phyloP scores from a whole-genome alignment of 106 monocot species.

The Allium cepa region DNA sequence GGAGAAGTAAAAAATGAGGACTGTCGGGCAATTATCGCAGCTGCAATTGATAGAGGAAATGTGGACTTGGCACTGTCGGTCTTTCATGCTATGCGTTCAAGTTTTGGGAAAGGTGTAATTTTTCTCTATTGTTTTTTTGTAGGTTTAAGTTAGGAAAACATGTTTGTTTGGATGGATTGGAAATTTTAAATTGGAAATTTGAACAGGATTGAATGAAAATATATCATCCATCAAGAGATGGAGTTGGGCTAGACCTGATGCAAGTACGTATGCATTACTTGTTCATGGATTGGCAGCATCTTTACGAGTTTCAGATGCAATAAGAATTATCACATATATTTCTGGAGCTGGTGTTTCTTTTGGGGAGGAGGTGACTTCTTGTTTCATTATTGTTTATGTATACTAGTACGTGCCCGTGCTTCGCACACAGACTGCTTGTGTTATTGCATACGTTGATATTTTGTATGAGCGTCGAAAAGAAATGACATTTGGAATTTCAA shows the following conservation, averaged over 20 bases:
- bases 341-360: slow-evolving; percentile 46
- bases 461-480: too few relatives aligned
- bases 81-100: slow-evolving; percentile 58
- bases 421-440: too few relatives aligned
- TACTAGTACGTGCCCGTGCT: too few relatives aligned
- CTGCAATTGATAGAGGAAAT: slow-evolving; percentile 48
- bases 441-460: too few relatives aligned
- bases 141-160: too few relatives aligned
- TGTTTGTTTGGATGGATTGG: too few relatives aligned
- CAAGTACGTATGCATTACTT: slow-evolving; percentile 49
- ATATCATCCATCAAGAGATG: slow-evolving; percentile 17
- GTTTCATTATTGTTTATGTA: too few relatives aligned
- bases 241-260: slow-evolving; percentile 75
- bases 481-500: too few relatives aligned
- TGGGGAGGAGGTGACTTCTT: slow-evolving; percentile 5
- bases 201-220: slow-evolving; percentile 28
- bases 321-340: slow-evolving; percentile 49
- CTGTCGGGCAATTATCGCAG: slow-evolving; percentile 54
- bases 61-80: slow-evolving; percentile 66
- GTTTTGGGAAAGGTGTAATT: slow-evolving; percentile 21
- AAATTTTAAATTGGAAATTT: background rate
- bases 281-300: slow-evolving; percentile 56
- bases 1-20: slow-evolving; percentile 33
- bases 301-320: slow-evolving; percentile 73
- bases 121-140: background rate